Conservation (phyloP, 2,329 filamentous ascomycete species). For the Calonectria pseudoreteaudii region DNA sequence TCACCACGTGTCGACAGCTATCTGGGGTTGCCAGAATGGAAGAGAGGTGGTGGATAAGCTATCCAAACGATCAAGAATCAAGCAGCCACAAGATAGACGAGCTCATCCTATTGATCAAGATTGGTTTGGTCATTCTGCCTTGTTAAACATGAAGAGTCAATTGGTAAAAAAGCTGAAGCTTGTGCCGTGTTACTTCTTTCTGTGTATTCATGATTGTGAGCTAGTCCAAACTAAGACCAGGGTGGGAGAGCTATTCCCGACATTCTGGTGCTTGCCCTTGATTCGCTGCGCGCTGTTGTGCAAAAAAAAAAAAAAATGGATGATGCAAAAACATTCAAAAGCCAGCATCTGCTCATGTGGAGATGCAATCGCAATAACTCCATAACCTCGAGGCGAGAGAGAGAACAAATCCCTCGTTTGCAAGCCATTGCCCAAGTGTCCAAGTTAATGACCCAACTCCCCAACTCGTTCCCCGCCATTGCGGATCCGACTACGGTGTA, state of each 20-base stretch:
- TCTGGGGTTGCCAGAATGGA: background rate
- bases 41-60: background rate
- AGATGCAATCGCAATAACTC: background rate
- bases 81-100: background rate
- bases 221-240: background rate
- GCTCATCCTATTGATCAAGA: background rate
- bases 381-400: background rate
- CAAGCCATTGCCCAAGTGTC: background rate
- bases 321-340: background rate
- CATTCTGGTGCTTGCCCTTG: background rate
- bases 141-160: background rate
- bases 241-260: background rate
- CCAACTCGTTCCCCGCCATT: background rate
- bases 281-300: background rate
- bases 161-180: background rate
- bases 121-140: background rate
- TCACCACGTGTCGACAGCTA: background rate
- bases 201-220: background rate
- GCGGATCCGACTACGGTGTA: constrained; percentile 13
- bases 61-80: background rate
- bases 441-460: background rate
- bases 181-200: background rate
- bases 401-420: background rate
- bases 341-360: background rate
- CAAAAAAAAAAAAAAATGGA: background rate